These are phyloP conservation scores for Adiantum capillusveneris DNA, from an alignment of 75 land plant genomes.

Conservation along the genomic window DNA sequence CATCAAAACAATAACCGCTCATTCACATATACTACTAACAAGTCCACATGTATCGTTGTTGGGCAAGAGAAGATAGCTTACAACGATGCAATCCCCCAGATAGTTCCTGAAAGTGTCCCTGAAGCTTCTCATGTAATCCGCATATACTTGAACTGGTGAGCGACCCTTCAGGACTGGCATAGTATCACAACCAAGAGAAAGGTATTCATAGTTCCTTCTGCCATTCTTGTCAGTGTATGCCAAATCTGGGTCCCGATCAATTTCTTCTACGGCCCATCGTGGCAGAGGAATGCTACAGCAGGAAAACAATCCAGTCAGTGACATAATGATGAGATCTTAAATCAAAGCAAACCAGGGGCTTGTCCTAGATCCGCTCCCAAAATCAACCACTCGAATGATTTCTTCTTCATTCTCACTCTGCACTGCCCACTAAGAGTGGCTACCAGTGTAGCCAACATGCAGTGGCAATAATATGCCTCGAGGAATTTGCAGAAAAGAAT, in stretches of 20 bases:
- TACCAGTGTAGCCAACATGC: too few species aligned
- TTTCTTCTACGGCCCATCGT: constrained; percentile 74
- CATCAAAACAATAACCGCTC: background rate
- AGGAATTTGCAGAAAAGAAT: too few species aligned
- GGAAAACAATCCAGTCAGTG: background rate
- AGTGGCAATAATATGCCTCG: too few species aligned
- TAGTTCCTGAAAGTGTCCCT: constrained; percentile 53
- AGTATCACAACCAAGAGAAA: constrained; percentile 77
- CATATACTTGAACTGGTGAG: constrained; percentile 81
- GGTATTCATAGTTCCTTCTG: constrained; percentile 73
- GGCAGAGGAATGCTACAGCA: constrained; percentile 63
- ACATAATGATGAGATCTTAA: constrained; percentile 2
- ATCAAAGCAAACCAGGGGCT: background rate
- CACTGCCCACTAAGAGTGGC: too few species aligned
- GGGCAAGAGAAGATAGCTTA: constrained; percentile 15
- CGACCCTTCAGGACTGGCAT: constrained; percentile 77
- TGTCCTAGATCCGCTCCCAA: too few species aligned
- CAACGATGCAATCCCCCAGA: constrained; percentile 61
- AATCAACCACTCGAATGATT: background rate
- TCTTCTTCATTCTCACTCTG: background rate
- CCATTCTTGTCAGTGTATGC: constrained; percentile 75
- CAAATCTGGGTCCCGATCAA: constrained; percentile 63
- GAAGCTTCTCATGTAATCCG: constrained; percentile 89
- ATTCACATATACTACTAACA: background rate
- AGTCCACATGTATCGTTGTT: background rate